Evolutionary conservation across 768 basidiomycete genomes (phyloP), one percentile per base, ranked within the genome.

Genomic region (Boletus coccyginus): DNA sequence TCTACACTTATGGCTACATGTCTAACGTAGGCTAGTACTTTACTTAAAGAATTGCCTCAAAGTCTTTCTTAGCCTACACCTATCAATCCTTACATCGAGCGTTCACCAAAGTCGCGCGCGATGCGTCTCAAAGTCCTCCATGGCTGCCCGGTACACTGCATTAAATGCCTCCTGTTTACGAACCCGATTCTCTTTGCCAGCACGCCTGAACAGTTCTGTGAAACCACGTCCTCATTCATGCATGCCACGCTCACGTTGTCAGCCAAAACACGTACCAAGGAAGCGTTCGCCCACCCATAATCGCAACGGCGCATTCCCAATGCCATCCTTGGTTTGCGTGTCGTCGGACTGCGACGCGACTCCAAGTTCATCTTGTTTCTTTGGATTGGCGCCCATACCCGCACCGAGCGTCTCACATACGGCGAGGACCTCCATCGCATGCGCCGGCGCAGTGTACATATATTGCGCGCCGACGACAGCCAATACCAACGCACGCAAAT

Each of bases 281-380:
- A 82, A 80, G 43, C 87, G 76, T 63, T 90, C 83, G 7, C 88
- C 88, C 12, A 86, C 81, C 90, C 90, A 90, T 47, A 88, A 64
- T 21, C 88, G 74, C 64, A 90, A 66, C 36, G 81, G 80, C 4
- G 80, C 86, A 54, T 88, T 89, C 5, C 88, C 88, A 19, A 83
- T 63, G 3, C 66, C 65, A 47, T 77, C 74, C 12, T 60, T 63
- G 14, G 44, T 64, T 21, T 59, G 60, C 11, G 50, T 42, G 42
- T 56, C 58, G 14, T 43, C 38, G 1, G 38, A 41, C 9, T 13
- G 40, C 7, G 17, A 11, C 6, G 29, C 45, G 10, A 38, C 53
- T 5, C 19, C 52, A 6, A 17, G 6, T 50, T 51, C 29, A 33
- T 55, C 59, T 45, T 62, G 56, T 44, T 57, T 66, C 60, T 62